Evolutionary conservation across 768 basidiomycete species (phyloP), one percentile per base, ranked within the genome.

Genomic region (Asterophora parasitica): DNA sequence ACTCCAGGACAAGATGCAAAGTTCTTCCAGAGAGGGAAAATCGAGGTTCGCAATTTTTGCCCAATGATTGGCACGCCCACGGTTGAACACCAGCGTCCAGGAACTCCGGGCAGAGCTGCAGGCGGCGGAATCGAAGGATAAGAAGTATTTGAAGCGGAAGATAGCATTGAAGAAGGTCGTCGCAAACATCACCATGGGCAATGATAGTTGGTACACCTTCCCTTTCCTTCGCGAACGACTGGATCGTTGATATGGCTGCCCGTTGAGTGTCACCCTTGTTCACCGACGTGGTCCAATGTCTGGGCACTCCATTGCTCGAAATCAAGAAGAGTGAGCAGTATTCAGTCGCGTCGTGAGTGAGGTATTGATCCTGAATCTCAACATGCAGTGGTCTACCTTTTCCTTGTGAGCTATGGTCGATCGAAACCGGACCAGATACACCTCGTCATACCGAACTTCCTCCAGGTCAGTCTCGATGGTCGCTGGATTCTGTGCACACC

Each of bases 181-280:
- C 10, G 96, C 96, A 34, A 97, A 97, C 67, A 98, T 98, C 66
- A 99, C 96, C 3, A 98, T 99, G 94, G 96, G 96, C 36, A 96
- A 93, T 62, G 94, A 98, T 69, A 94, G 95, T 96, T 63, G 70
- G 92, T 82, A 64, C 57, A 57, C 57, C 53, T 61, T 58, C 49
- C 50, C 50, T 58, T 30, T 46, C 54, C 44, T 51, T 53, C 32
- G 42, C 41, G 44, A 51, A 55, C 52, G 52, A 49, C 55, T 52
- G 37, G 55, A 53, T 54, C 39, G 50, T 54, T 58, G 42, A 57
- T 52, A 45, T 45, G 19, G 33, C 23, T 31, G 48, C 32, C 42
- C 49, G 45, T 47, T 42, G 55, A 95, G 91, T 96, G 92, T 94
- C 92, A 19, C 80, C 91, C 26, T 74, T 97, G 56, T 96, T 95